A percentile compares a stretch with the other conserved stretches of the same genome.
Evolutionary conservation across 75 land plant genomes (phyloP).

Genomic region (Pinus taeda): DNA sequence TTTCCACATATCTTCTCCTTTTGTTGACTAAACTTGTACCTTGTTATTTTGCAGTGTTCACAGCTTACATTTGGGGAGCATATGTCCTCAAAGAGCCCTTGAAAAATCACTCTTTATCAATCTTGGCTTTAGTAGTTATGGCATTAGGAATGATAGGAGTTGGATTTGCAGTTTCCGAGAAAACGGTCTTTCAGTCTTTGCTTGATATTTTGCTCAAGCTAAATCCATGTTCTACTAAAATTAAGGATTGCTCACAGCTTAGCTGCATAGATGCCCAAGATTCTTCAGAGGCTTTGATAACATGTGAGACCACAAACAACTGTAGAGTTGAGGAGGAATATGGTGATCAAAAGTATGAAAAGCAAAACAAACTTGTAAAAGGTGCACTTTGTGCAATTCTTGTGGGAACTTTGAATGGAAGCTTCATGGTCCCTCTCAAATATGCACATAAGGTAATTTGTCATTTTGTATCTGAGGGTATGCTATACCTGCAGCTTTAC

Average conservation of each 20-base stretch:
- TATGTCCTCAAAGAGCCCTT: slow-evolving; percentile 21
- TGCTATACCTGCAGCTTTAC: too few relatives aligned
- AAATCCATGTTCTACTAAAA: neutral
- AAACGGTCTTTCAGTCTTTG: neutral
- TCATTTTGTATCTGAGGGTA: neutral
- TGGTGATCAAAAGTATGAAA: neutral
- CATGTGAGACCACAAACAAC: neutral
- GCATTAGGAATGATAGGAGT: slow-evolving; percentile 25
- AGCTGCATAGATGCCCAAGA: neutral
- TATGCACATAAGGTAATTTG: slow-evolving; percentile 21
- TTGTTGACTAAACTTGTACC: neutral
- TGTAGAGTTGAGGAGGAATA: neutral
- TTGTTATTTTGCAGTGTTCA: slow-evolving; percentile 15
- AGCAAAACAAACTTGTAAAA: neutral
- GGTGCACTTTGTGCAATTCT: slow-evolving; percentile 21
- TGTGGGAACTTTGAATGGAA: slow-evolving; percentile 26
- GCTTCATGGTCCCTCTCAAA: slow-evolving; percentile 31
- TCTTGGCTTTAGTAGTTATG: slow-evolving; percentile 19
- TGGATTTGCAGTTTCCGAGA: slow-evolving; percentile 12
- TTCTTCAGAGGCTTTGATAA: slow-evolving; percentile 2
- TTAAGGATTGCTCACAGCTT: neutral
- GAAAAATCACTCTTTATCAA: slow-evolving; percentile 15
- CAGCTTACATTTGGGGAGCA: slow-evolving; percentile 31
- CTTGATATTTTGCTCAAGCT: slow-evolving; percentile 5
- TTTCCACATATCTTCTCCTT: neutral